Evolutionary conservation across 1,139 yeast genomes (phyloP), one percentile per base, ranked within the genome.

Genomic region (Diutina pseudorugosa): DNA sequence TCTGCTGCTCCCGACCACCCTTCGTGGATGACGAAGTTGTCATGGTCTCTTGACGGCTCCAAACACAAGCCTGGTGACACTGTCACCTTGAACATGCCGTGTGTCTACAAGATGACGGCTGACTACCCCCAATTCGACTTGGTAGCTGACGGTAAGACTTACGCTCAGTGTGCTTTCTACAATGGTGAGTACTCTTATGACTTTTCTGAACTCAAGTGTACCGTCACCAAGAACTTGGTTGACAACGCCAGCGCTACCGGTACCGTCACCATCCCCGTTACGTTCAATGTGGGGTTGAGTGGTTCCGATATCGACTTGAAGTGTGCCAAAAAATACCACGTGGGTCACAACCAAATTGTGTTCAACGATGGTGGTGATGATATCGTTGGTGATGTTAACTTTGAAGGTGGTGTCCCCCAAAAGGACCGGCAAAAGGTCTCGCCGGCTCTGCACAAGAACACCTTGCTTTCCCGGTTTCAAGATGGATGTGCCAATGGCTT

Each of bases 281-380:
- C 64, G 1, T 69, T 67, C 55, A 64, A 64, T 53, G 54, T 57
- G 33, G 74, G 73, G 44, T 56, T 56, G 4, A 58, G 65, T n/a
- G 65, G 59, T n/a, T 47, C 52, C 3, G 43, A 57, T 3, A 56
- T 57, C 11, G 71, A 68, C 55, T 27, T 62, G 16, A 48, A 55
- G 25, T 60, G 58, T 54, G 59, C 74, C 1, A 44, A 21, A 3
- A 42, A 21, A 3, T 65, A 60, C 53, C 73, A 19, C 11, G 19
- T 23, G 19, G 45, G 45, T 20, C 2, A 5, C 25, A 18, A 42
- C 3, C 3, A 8, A 2, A 23, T 42, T 8, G 20, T 11, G 16
- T 18, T 20, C 20, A 9, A 8, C 6, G 45, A 42, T 11, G 45
- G 45, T 20, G 25, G 25, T 19, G 9, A 42, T 14, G n/a, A 19